Base-by-base conservation (phyloP, 306 rosid species). In the Aeschynomene evenia region DNA sequence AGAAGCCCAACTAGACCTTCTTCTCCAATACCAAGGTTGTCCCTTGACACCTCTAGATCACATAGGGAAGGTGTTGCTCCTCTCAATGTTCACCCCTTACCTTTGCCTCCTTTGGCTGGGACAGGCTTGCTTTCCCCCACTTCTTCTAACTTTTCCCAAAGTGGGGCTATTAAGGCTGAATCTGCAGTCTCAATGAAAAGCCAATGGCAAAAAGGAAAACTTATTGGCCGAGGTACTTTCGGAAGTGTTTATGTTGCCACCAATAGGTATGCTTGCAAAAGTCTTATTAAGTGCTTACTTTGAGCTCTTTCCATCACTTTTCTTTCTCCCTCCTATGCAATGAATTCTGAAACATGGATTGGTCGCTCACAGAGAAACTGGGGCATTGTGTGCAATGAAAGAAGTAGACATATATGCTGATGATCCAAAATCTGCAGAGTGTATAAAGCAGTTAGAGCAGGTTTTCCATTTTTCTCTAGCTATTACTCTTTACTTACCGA, bases 341-440 rank as follows among this genome's bases (percentile, higher is more conserved):
- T 37, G 59, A 50, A 39, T 49, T 78, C 45, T 69, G 65, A 55
- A 18, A 69, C 4, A 18, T 21, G 14, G n/a, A 70, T 49, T 58
- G 2, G 2, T 28, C 71, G 21, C 36, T 58, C 22, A 20, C 77
- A 94, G 97, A 66, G 85, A 84, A 81, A 95, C 94, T 56, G 99
- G 99, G 73, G 92, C 99, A 65, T 78, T 95, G 81, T 95, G 97
- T 85, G 99, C 99, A 43, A 89, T 95, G 99, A 95, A 95, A 82
- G 99, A 95, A 80, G 99, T 80, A 46, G 99, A 91, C 61, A 75
- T 91, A 69, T 82, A 83, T 75, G 86, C 72, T 13, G 99, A 91
- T 71, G 99, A 95, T 75, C 97, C 97, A 31, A 95, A 95, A 81
- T 83, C 97, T 9, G 91, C 87, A 9, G 99, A 95, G 73, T 76